Percentiles rank a stretch among this genome's conserved stretches.
Evolutionary conservation across 2,329 filamentous ascomycete species (phyloP).

Genomic region (Botrytis squamosa): DNA sequence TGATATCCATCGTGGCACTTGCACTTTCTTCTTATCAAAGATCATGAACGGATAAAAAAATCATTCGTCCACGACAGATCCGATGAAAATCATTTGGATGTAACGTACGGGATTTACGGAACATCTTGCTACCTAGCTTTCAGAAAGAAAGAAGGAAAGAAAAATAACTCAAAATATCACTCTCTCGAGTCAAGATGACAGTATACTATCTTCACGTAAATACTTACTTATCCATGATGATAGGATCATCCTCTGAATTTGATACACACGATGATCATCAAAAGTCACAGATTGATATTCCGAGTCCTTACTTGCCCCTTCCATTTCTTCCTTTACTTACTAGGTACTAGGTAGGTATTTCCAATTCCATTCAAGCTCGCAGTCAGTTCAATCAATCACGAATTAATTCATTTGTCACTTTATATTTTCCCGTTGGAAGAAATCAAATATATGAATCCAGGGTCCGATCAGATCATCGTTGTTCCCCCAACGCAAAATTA

Average conservation of each 20-base stretch:
- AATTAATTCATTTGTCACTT: background rate
- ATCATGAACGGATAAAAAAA: background rate
- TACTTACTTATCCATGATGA: background rate
- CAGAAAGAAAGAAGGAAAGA: background rate
- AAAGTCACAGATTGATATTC: background rate
- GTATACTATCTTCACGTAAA: background rate
- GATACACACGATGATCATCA: background rate
- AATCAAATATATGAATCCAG: background rate
- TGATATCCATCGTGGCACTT: background rate
- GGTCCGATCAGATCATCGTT: background rate
- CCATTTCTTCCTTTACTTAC: background rate
- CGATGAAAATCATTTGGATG: background rate
- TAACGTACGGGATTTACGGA: background rate
- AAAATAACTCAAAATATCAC: background rate
- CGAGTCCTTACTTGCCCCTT: background rate
- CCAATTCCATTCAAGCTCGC: background rate
- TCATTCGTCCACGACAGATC: background rate
- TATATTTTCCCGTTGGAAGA: background rate
- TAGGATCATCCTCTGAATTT: background rate
- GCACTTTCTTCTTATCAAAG: slow-evolving; percentile 1
- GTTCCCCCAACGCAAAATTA: slow-evolving; percentile 17
- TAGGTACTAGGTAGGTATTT: background rate
- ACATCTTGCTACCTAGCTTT: background rate
- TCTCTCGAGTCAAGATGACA: background rate
- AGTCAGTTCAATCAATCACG: background rate